Base-by-base conservation (phyloP, 257 asterid genomes). In the Solanum pimpinellifolium region DNA sequence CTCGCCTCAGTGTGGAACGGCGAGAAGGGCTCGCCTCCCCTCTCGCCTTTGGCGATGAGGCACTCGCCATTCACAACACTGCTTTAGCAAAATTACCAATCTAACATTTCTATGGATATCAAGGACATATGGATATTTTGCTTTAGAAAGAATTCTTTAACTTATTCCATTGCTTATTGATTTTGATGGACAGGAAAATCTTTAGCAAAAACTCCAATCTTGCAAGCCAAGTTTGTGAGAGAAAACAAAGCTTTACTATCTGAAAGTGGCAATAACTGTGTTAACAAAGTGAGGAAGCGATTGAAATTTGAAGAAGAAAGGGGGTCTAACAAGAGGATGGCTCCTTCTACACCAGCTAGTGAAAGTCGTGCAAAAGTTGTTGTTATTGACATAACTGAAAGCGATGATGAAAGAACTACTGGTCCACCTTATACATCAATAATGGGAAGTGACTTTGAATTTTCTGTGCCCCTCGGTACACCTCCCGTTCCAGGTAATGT, bases 301-400 rank as follows among this genome's bases (percentile, higher is more conserved):
- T 86, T 93, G 81, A 70, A 76, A 85, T 92, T 91, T 91, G 74
- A 73, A 72, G 87, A 70, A 31, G 90, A 83, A 86, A 87, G 42
- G 66, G 86, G 87, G 27, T 86, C 83, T 21, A 83, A 21, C 52
- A 90, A 90, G 88, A 91, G 87, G 86, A 87, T 89, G 46, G 85
- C 91, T 88, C 95, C 94, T 27, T 77, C 89, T 27, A 91, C 94
- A 86, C 93, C 94, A 7, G 89, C 90, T 49, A 87, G 86, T 18
- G 70, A 37, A 49, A 49, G 84, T 37, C 90, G 90, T 66, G 86
- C 89, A n/a, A 68, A 83, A 62, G 68, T 66, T 84, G 87, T 46
- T 66, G 72, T 91, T 25, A 86, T 92, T 81, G 91, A 88, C 84
- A 87, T 93, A 52, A 85, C 85, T 86, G 97, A 89, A 87, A 87